A percentile compares a stretch with the other conserved stretches of the same genome.
These are phyloP conservation scores for Cytidiella melzeri DNA, from an alignment of 768 basidiomycete genomes.

Conservation along the genomic window DNA sequence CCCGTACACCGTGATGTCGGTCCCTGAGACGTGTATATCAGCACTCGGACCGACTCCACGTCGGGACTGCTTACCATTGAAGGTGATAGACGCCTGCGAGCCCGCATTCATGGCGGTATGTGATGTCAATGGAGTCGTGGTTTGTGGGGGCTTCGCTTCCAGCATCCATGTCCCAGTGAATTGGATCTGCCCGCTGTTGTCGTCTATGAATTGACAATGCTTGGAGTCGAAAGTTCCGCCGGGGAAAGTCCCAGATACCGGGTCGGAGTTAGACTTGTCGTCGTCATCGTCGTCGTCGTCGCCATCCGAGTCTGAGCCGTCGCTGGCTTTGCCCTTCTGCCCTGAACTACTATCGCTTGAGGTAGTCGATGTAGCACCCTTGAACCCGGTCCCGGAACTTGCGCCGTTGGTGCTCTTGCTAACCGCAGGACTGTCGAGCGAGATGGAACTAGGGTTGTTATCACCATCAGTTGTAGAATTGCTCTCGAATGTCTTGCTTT, in stretches of 20 bases:
- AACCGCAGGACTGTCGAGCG: too few relatives aligned
- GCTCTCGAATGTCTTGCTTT: background rate
- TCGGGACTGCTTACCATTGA: conserved; percentile 10
- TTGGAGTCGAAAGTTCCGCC: background rate
- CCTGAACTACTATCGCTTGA: background rate
- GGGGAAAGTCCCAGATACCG: background rate
- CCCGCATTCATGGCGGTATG: conserved; percentile 11
- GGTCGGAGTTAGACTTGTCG: background rate
- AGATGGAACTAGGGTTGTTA: background rate
- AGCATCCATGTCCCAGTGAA: conserved; percentile 13
- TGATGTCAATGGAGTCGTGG: conserved; percentile 7
- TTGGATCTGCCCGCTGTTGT: conserved; percentile 14
- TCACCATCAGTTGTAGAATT: background rate
- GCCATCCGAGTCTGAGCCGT: background rate
- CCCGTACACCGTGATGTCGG: conserved; percentile 40
- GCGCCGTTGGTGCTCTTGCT: background rate
- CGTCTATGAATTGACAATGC: conserved; percentile 11
- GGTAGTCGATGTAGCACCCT: background rate
- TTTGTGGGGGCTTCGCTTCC: conserved; percentile 9
- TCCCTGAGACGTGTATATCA: conserved; percentile 28
- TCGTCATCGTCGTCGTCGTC: background rate
- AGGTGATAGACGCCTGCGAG: conserved; percentile 10
- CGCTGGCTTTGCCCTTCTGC: background rate
- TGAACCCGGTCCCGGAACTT: conserved; percentile 1
- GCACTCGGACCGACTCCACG: background rate